Evolutionary conservation across 2,329 filamentous ascomycete genomes (phyloP), one percentile per base, ranked within the genome.

Genomic region (Pestalotiopsis sp.): DNA sequence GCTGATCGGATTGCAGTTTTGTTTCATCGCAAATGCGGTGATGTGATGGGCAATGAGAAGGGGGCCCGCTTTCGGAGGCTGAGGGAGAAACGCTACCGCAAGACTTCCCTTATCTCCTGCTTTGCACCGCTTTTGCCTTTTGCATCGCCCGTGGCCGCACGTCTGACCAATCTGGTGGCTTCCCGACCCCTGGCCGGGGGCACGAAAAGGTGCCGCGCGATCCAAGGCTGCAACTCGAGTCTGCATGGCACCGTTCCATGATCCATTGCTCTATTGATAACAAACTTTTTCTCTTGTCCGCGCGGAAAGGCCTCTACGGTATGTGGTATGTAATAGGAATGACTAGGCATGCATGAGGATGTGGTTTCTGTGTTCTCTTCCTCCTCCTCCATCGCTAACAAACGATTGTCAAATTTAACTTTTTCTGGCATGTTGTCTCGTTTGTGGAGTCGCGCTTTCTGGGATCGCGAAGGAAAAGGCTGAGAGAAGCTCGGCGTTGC

Each of bases 21-120:
- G 62, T 64, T 39, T 64, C 62, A 64, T 64, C 62, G 62, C 31
- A 36, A 36, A 25, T 52, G 57, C 17, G 45, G 45, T 52, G 45
- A 52, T 52, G n/a, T 13, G 45, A 52, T 52, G 45, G 45, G 45
- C 17, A 39, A 20, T 12, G 39, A 20, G 41, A 27, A 25, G 62
- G 38, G 41, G 38, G 62, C 62, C 62, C 62, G 62, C 41, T 49
- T 25, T 64, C 62, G 62, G 62, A 64, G 62, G 39, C 62, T 36
- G 62, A 39, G 31, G 17, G 23, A 9, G 45, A 17, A 52, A 52
- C 17, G 45, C 45, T 52, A n/a, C 45, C 45, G 31, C 31, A 52
- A 52, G 45, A 17, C 14, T 52, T 52, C 45, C 20, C 45, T 52
- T 52, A 52, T 52, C 45, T 52, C 45, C 45, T 52, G 45, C 45